Percentiles rank a stretch among this genome's conserved stretches.
Evolutionary conservation across 2,329 filamentous ascomycete species (phyloP).

Genomic region (Hypoxylon rubiginosum): DNA sequence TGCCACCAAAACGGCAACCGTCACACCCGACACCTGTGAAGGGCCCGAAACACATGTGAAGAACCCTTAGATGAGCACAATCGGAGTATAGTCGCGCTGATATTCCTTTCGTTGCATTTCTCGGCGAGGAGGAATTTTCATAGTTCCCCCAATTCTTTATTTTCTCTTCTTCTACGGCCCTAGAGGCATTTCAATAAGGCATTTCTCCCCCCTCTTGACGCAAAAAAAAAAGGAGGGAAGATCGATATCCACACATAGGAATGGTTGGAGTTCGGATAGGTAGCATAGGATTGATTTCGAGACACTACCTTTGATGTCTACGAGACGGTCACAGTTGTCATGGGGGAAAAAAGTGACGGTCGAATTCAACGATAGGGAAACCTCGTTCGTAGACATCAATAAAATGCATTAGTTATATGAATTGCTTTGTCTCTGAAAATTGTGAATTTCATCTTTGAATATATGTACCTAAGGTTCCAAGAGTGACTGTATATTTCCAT

Average conservation of each 20-base stretch:
- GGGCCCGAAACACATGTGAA: constrained; percentile 22
- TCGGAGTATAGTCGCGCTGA: constrained; percentile 22
- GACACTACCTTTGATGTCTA: constrained; percentile 33
- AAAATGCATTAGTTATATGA: constrained; percentile 17
- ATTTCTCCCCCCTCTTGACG: constrained; percentile 34
- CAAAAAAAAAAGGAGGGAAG: constrained; percentile 36
- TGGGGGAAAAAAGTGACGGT: constrained; percentile 25
- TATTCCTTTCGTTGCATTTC: not conserved
- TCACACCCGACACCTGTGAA: constrained; percentile 19
- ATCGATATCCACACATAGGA: constrained; percentile 28
- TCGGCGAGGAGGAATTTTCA: constrained; percentile 6
- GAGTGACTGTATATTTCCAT: not conserved
- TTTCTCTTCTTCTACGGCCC: constrained; percentile 50
- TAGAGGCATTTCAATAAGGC: constrained; percentile 47
- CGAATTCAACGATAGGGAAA: constrained; percentile 9
- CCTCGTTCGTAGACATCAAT: constrained; percentile 30
- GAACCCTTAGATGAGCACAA: constrained; percentile 16
- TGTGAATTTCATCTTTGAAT: too few species aligned
- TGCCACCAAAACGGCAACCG: constrained; percentile 27
- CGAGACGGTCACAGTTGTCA: constrained; percentile 15
- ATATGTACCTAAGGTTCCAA: not conserved
- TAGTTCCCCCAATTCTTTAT: constrained; percentile 26
- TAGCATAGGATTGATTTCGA: constrained; percentile 33
- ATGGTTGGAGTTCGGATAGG: constrained; percentile 38
- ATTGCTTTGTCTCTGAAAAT: not conserved